Percentiles rank a stretch among this genome's conserved stretches.
These are phyloP conservation scores for Aureobasidium sp. DNA, from an alignment of 2,329 filamentous ascomycete genomes.

Conservation along the genomic window DNA sequence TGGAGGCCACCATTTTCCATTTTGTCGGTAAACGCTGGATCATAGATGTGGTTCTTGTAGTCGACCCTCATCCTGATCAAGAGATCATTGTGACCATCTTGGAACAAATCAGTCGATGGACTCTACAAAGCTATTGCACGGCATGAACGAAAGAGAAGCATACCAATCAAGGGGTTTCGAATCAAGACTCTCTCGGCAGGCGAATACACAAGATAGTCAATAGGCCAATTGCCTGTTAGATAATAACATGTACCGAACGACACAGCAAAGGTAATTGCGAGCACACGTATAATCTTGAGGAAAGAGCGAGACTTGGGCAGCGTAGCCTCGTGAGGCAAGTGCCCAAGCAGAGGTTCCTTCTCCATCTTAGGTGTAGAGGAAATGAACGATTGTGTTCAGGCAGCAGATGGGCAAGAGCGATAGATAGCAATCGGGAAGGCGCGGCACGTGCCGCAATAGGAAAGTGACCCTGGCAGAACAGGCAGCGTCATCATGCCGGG, in stretches of 20 bases:
- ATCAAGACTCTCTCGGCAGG: constrained; percentile 29
- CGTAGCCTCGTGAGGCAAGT: neutral
- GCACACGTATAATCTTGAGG: neutral
- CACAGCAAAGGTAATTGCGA: neutral
- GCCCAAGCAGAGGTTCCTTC: constrained; percentile 8
- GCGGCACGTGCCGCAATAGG: neutral
- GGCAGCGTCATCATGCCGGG: neutral
- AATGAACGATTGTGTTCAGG: neutral
- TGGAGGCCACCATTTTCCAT: constrained; percentile 65
- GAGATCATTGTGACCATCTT: constrained; percentile 88
- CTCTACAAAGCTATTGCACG: neutral
- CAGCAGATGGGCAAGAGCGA: neutral
- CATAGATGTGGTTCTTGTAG: constrained; percentile 74
- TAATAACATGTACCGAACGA: neutral
- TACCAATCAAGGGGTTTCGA: constrained; percentile 36
- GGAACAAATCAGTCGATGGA: neutral
- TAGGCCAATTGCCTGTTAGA: neutral
- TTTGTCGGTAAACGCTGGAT: constrained; percentile 61
- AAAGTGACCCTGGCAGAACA: neutral
- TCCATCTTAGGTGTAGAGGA: neutral
- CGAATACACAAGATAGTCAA: constrained; percentile 4
- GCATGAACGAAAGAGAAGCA: neutral
- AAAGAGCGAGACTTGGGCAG: neutral
- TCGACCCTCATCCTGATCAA: constrained; percentile 60
- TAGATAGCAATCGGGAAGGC: neutral